Conservation (phyloP, 2,329 filamentous ascomycete species). For the Aspergillus sergii region DNA sequence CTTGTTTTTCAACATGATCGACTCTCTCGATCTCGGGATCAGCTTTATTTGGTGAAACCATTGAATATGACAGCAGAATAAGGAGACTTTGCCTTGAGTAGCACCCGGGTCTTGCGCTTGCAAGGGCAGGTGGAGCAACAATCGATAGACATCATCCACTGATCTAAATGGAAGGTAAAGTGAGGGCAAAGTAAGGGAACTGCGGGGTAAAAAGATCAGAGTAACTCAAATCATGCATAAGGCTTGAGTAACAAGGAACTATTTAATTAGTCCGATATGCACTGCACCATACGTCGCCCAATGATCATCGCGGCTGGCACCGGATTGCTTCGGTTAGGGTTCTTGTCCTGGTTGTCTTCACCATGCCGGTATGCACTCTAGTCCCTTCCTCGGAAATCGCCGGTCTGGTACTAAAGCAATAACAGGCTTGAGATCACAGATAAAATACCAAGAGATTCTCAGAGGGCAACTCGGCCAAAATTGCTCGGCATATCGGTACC, state of each 20-base stretch:
- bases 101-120: background rate
- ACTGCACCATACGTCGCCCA: background rate
- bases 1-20: background rate
- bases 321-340: background rate
- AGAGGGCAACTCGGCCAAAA: background rate
- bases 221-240: background rate
- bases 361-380: too few relatives aligned
- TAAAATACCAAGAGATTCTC: background rate
- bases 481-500: background rate
- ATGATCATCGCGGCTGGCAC: background rate
- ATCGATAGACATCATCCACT: background rate
- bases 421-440: background rate
- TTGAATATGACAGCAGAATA: background rate
- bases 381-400: too few relatives aligned
- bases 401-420: background rate
- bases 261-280: background rate
- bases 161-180: background rate
- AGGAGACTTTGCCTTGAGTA: background rate
- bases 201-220: background rate
- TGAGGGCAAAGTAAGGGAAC: background rate
- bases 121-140: background rate
- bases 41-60: background rate
- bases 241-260: background rate
- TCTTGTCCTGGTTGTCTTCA: background rate
- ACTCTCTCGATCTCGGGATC: background rate